A percentile compares a stretch with the other conserved stretches of the same genome.
phyloP scores from a whole-genome alignment of 306 rosid species.

The Malus orientalis region DNA sequence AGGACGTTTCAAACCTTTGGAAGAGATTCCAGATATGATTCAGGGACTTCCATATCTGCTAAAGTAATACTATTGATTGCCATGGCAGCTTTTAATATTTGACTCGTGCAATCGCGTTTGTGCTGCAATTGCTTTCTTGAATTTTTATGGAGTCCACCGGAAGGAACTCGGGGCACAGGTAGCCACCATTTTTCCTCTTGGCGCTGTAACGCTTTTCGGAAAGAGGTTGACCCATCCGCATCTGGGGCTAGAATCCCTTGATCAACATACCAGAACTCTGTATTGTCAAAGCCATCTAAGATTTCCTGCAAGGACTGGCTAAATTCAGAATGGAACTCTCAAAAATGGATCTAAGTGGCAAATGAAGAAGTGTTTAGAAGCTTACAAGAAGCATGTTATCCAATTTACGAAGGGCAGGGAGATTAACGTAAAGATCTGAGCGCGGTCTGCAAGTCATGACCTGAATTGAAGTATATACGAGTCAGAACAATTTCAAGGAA shows the following conservation, averaged over 20 bases:
- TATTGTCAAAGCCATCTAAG: slow-evolving; percentile 56
- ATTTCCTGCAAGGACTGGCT: slow-evolving; percentile 52
- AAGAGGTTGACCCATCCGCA: slow-evolving; percentile 57
- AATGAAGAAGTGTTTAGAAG: slow-evolving; percentile 10
- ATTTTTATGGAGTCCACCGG: slow-evolving; percentile 66
- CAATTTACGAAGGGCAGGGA: slow-evolving; percentile 85
- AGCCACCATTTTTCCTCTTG: slow-evolving; percentile 99
- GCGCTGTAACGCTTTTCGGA: slow-evolving; percentile 61
- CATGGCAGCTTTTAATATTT: slow-evolving; percentile 83
- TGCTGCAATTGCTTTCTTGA: slow-evolving; percentile 75
- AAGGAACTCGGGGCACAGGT: slow-evolving; percentile 86
- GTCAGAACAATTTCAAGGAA: background rate
- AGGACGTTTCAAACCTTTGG: slow-evolving; percentile 53
- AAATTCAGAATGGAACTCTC: slow-evolving; percentile 17
- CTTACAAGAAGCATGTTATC: slow-evolving; percentile 98
- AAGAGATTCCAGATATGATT: slow-evolving; percentile 75
- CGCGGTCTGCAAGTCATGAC: slow-evolving; percentile 92
- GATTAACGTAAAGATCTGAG: slow-evolving; percentile 82
- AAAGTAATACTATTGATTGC: slow-evolving; percentile 74
- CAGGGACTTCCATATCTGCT: slow-evolving; percentile 84
- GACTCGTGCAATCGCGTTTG: slow-evolving; percentile 81
- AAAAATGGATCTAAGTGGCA: slow-evolving; percentile 3
- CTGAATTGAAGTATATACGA: slow-evolving; percentile 28
- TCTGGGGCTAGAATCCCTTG: slow-evolving; percentile 79
- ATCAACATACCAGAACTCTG: slow-evolving; percentile 94